Base-by-base conservation (phyloP, 176 grass and related monocot genomes). In the Oryza australiensis region DNA sequence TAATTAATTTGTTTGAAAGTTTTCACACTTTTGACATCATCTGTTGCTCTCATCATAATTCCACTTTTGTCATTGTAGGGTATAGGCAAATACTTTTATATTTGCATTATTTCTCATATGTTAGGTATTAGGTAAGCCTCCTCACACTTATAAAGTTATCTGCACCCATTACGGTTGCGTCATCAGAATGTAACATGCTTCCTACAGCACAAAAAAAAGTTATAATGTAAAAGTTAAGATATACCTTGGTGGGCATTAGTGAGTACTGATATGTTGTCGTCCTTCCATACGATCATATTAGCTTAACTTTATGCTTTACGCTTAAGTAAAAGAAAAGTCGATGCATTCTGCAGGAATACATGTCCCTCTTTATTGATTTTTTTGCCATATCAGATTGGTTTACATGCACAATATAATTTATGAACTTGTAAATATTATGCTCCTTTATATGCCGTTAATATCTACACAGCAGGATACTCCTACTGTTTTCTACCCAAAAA, bases 101-200 rank as follows among this genome's bases (percentile, higher is more conserved):
- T 49, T 40, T 15, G 29, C 18, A 78, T 73, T 79, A 53, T 78
- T 40, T 71, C 46, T 67, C 26, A 3, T 40, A 82, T 49, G 79
- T 82, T 90, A 78, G 88, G 79, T 86, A 82, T 89, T 81, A 68
- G 83, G 73, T 82, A 86, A 82, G 37, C 69, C 29, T 68, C n/a
- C 78, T 49, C 59, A 64, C 29, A 26, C 23, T 78, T 57, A 7
- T 73, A 82, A 82, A 78, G 78, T 68, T 82, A 80, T 46, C 28
- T 73, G 79, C 67, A 73, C 40, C 60, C 29, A 78, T 74, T 78
- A 63, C 73, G 48, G 62, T 71, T 62, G 65, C 5, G 63, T 32
- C 83, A 86, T 62, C 79, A 60, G 77, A 82, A 68, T 75, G 24
- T 68, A 68, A 23, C 60, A 46, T 67, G 23, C 46, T 51, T 66